These are phyloP conservation scores for Turnera subulata DNA, from an alignment of 345 rosid species.

Conservation along the genomic window DNA sequence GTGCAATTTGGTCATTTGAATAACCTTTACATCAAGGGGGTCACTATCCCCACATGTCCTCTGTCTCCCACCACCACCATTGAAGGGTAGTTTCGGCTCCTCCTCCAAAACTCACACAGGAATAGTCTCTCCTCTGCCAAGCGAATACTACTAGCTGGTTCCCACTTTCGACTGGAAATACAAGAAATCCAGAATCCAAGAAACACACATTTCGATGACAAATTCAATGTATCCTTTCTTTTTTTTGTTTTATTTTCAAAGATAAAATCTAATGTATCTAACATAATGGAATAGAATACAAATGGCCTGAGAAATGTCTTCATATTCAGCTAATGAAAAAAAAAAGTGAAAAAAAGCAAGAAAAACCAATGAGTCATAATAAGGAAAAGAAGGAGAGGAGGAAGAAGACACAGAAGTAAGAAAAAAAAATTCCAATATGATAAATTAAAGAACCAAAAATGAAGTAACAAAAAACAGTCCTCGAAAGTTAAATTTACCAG, in stretches of 20 bases:
- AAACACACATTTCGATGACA: not conserved
- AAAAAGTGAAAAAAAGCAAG: conserved; percentile 2
- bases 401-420: conserved; percentile 2
- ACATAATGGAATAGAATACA: conserved; percentile 33
- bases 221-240: conserved; percentile 17
- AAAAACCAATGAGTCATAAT: not conserved
- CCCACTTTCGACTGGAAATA: not conserved
- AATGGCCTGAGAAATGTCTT: conserved; percentile 26
- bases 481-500: conserved; percentile 23
- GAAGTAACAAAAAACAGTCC: conserved; percentile 8
- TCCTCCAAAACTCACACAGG: not conserved
- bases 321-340: conserved; percentile 4
- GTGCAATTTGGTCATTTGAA: conserved; percentile 9
- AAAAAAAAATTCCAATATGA: conserved; percentile 6
- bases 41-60: not conserved
- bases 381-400: not conserved
- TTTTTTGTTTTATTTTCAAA: conserved; percentile 16
- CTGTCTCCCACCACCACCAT: not conserved
- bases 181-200: not conserved
- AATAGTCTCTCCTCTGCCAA: not conserved
- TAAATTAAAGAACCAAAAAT: conserved; percentile 8
- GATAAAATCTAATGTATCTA: not conserved
- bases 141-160: not conserved
- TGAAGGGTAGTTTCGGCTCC: not conserved
- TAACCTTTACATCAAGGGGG: not conserved